These are phyloP conservation scores for Lavandula angustifolia DNA, from an alignment of 257 asterid species.

Conservation along the genomic window DNA sequence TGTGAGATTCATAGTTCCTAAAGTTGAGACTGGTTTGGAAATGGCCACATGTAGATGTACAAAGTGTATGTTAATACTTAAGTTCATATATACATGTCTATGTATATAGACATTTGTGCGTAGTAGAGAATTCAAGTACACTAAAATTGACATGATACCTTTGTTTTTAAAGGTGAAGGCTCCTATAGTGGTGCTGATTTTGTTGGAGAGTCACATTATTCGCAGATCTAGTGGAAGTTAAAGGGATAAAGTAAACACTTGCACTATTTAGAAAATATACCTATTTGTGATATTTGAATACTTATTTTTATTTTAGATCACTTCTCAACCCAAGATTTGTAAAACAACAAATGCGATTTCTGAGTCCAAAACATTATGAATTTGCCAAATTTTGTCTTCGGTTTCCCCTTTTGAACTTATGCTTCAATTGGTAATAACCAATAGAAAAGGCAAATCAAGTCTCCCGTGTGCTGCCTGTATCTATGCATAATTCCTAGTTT, in stretches of 20 bases:
- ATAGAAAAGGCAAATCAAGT: neutral
- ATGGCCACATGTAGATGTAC: neutral
- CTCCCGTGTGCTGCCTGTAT: neutral
- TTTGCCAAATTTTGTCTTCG: neutral
- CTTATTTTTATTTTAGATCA: neutral
- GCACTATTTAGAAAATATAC: neutral
- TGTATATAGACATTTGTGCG: neutral
- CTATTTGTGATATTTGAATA: constrained; percentile 6
- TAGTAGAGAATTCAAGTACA: neutral
- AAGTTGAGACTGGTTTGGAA: constrained; percentile 1
- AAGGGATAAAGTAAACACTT: constrained; percentile 8
- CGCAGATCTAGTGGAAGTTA: neutral
- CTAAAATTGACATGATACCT: neutral
- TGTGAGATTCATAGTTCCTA: neutral
- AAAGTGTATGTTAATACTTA: neutral
- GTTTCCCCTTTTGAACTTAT: constrained; percentile 8
- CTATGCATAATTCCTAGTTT: neutral
- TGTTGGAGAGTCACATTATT: constrained; percentile 7
- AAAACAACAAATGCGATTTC: neutral
- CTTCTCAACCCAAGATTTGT: neutral
- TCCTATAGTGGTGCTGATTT: constrained; percentile 20
- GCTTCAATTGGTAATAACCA: constrained; percentile 7
- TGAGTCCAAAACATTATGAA: neutral
- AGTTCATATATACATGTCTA: constrained; percentile 6
- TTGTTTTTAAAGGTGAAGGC: neutral